phyloP scores from a whole-genome alignment of 2,329 filamentous ascomycete genomes.

The Epichloe coenophiala region DNA sequence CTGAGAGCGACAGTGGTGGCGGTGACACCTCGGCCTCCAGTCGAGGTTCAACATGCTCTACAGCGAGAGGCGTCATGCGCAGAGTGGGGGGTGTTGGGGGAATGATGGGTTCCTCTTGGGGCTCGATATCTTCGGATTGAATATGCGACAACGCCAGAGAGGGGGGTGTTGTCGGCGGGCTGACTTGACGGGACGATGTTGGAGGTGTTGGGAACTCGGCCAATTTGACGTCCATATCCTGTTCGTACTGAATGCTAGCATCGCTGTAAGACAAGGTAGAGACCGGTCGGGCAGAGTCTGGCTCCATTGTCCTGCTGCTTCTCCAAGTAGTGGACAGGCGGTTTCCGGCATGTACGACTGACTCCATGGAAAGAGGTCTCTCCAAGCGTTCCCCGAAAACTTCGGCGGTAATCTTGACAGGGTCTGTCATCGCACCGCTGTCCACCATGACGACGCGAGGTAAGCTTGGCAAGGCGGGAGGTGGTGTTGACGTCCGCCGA shows the following conservation, averaged over 20 bases:
- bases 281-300: conserved; percentile 25
- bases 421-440: conserved; percentile 47
- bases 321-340: conserved; percentile 14
- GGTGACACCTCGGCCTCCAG: conserved; percentile 10
- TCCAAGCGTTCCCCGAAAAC: conserved; percentile 3
- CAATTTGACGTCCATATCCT: conserved; percentile 36
- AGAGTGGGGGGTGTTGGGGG: conserved; percentile 19
- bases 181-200: conserved; percentile 20
- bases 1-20: conserved; percentile 18
- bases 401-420: conserved; percentile 26
- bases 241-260: conserved; percentile 36
- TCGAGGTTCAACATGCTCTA: conserved; percentile 18
- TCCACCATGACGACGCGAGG: conserved; percentile 45
- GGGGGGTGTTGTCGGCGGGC: conserved; percentile 19
- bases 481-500: conserved; percentile 29
- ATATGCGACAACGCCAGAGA: conserved; percentile 30
- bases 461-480: conserved; percentile 34
- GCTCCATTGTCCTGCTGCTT: conserved; percentile 12
- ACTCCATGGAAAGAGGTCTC: conserved; percentile 29
- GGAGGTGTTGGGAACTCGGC: conserved; percentile 42
- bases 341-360: conserved; percentile 20
- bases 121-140: conserved; percentile 30
- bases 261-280: conserved; percentile 39
- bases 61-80: conserved; percentile 13
- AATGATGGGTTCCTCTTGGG: conserved; percentile 22